Conservation (phyloP, 2,329 filamentous ascomycete genomes). For the Neonectria neomacrospora region DNA sequence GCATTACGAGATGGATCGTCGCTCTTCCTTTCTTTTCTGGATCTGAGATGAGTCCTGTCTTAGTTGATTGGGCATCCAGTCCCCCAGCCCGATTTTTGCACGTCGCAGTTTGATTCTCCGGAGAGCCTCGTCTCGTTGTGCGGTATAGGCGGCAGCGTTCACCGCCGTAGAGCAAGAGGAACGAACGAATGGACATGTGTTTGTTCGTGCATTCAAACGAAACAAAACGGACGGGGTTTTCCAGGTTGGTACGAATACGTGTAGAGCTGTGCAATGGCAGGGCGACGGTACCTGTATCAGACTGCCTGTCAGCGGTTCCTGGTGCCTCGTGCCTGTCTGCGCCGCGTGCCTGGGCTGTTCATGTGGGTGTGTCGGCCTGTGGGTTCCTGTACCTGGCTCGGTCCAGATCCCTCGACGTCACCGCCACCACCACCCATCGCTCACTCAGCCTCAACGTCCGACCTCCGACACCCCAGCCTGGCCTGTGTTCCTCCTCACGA, state of each 20-base stretch:
- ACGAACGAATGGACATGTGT: no score
- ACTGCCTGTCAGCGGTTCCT: not conserved
- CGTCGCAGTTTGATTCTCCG: not conserved
- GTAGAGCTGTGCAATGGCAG: not conserved
- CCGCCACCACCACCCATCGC: not conserved
- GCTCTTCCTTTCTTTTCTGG: conserved; percentile 5
- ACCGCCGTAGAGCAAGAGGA: no score
- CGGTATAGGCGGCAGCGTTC: no score
- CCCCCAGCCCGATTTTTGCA: not conserved
- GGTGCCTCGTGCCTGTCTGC: not conserved
- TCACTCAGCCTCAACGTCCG: conserved; percentile 9
- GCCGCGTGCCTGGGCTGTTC: no score
- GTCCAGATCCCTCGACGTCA: not conserved
- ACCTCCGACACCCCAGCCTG: conserved; percentile 9
- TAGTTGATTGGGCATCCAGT: conserved; percentile 5
- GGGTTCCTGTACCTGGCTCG: conserved; percentile 18
- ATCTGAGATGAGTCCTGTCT: conserved; percentile 8
- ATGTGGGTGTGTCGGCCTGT: not conserved
- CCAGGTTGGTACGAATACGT: not conserved
- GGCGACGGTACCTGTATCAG: not conserved
- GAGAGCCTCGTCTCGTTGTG: not conserved
- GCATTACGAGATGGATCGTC: conserved; percentile 7
- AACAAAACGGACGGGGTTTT: not conserved
- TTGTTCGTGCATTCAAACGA: not conserved
- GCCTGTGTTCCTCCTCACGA: not conserved